These are phyloP conservation scores for Quercus tomentella DNA, from an alignment of 331 rosid species.

Conservation along the genomic window DNA sequence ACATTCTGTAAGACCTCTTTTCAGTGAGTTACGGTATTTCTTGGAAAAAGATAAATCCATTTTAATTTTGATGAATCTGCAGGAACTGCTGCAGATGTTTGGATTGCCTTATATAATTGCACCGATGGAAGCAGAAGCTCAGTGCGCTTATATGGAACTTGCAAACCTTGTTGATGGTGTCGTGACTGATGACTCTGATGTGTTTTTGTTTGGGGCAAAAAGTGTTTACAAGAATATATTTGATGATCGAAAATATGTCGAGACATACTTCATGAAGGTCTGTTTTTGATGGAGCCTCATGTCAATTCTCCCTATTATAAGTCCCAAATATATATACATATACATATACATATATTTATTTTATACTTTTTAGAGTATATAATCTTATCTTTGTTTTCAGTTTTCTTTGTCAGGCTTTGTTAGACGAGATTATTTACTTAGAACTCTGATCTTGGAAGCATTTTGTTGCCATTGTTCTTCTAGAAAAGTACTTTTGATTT, in stretches of 20 bases:
- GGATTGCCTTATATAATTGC: conserved; percentile 96
- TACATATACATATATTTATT: not conserved
- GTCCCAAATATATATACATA: not conserved
- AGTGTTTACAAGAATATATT: conserved; percentile 96
- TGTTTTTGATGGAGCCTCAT: conserved; percentile 16
- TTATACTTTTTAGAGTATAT: no score
- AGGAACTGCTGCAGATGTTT: conserved; percentile 98
- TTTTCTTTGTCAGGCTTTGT: not conserved
- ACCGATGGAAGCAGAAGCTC: conserved; percentile 99
- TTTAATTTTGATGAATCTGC: conserved; percentile 21
- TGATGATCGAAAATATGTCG: conserved; percentile 95
- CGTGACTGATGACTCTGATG: conserved; percentile 97
- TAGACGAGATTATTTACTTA: not conserved
- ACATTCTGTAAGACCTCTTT: not conserved
- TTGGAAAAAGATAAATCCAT: conserved; percentile 5
- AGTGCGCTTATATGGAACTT: conserved; percentile 87
- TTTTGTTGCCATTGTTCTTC: no score
- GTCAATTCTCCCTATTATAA: not conserved
- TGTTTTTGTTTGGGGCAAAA: conserved; percentile 80
- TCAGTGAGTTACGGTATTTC: not conserved
- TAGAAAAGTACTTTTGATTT: not conserved
- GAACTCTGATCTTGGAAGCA: not conserved
- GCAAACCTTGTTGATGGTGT: conserved; percentile 93
- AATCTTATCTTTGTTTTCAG: no score
- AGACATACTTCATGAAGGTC: conserved; percentile 95